Conservation (phyloP, 768 basidiomycete genomes). For the Omphalotus guepiniiformis region DNA sequence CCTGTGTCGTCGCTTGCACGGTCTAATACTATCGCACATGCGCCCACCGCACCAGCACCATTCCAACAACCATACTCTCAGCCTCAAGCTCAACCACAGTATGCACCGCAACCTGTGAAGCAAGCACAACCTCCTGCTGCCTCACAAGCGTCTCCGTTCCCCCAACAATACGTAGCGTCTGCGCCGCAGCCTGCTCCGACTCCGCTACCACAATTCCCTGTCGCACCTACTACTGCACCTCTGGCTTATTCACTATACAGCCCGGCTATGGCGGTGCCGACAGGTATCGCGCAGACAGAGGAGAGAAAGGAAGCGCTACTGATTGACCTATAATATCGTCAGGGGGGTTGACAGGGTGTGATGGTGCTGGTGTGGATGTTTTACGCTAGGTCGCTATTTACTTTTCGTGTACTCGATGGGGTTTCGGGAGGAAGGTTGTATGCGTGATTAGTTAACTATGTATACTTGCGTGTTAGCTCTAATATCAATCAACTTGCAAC, state of each 20-base stretch:
- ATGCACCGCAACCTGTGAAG: constrained; percentile 19
- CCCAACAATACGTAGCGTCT: constrained; percentile 21
- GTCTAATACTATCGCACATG: constrained; percentile 21
- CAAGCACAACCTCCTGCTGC: constrained; percentile 18
- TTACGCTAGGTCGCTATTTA: no score
- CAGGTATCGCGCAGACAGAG: constrained; percentile 50
- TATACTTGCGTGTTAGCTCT: no score
- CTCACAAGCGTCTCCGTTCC: constrained; percentile 25
- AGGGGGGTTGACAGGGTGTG: not conserved
- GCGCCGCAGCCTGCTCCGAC: constrained; percentile 28
- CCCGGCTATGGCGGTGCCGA: constrained; percentile 37
- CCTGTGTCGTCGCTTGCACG: constrained; percentile 22
- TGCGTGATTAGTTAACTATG: no score
- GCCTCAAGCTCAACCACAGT: constrained; percentile 20
- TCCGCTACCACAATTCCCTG: constrained; percentile 58
- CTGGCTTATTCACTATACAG: constrained; percentile 49
- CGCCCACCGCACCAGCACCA: not conserved
- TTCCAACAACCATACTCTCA: constrained; percentile 19
- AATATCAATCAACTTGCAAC: no score
- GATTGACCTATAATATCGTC: constrained; percentile 33
- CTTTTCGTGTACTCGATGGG: no score
- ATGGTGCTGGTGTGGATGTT: no score
- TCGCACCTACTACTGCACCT: constrained; percentile 56
- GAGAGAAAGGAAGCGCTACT: constrained; percentile 53
- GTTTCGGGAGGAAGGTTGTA: no score